Evolutionary conservation across 176 grass and related monocot species (phyloP).

Genomic region (Bromus sterilis): DNA sequence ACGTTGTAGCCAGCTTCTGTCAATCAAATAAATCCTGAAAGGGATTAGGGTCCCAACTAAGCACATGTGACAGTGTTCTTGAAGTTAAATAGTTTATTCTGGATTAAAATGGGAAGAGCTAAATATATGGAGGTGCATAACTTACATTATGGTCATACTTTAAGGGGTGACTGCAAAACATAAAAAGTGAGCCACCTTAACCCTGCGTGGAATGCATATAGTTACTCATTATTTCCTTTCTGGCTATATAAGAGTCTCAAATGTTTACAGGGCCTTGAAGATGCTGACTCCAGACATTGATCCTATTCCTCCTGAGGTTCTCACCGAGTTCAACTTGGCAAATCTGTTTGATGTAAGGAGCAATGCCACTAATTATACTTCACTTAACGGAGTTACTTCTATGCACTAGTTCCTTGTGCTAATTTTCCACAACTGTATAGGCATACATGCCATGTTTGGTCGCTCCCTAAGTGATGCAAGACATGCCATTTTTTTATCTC

Average conservation of each 20-base stretch:
- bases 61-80: neutral
- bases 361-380: conserved; percentile 17
- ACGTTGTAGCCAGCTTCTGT: neutral
- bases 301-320: conserved; percentile 80
- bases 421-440: neutral
- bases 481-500: neutral
- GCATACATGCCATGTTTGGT: neutral
- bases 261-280: conserved; percentile 69
- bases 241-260: conserved; percentile 25
- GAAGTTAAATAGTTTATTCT: conserved; percentile 19
- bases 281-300: conserved; percentile 62
- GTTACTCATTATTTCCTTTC: conserved; percentile 9
- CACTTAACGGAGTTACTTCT: neutral
- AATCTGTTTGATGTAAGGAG: conserved; percentile 79
- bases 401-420: neutral
- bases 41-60: neutral
- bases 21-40: neutral
- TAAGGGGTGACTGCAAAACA: conserved; percentile 2
- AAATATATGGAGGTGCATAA: conserved; percentile 1
- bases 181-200: neutral
- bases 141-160: neutral
- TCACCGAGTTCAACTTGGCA: conserved; percentile 72
- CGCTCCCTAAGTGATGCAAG: neutral
- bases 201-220: conserved; percentile 8
- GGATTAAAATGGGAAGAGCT: neutral